Evolutionary conservation across 176 grass and related monocot species (phyloP).

Genomic region (Oryza coarctata): DNA sequence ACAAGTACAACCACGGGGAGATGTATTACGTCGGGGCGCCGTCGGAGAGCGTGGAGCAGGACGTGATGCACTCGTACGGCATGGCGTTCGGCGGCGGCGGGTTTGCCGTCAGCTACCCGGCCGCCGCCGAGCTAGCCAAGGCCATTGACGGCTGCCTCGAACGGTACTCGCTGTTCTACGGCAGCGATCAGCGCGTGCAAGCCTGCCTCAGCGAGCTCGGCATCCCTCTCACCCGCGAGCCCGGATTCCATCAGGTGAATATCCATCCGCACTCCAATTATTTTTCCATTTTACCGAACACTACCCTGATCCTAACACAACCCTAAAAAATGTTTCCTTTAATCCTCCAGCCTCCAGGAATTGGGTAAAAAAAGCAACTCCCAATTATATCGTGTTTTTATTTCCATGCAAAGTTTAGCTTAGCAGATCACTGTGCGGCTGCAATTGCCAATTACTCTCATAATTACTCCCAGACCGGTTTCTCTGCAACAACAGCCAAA

Average conservation of each 20-base stretch:
- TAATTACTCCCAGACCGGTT: neutral
- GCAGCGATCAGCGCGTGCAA: constrained; percentile 85
- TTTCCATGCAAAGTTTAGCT: constrained; percentile 1
- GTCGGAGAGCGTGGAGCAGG: constrained; percentile 96
- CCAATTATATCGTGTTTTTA: neutral
- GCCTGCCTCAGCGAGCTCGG: constrained; percentile 87
- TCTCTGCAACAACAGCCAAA: neutral
- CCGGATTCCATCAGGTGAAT: constrained; percentile 90
- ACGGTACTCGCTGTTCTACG: constrained; percentile 65
- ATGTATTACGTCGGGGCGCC: constrained; percentile 91
- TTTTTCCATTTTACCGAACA: neutral
- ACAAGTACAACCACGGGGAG: constrained; percentile 90
- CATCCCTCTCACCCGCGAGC: constrained; percentile 82
- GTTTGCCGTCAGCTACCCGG: constrained; percentile 84
- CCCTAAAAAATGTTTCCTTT: neutral
- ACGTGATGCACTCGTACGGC: constrained; percentile 84
- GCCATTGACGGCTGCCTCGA: constrained; percentile 77
- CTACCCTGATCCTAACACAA: neutral
- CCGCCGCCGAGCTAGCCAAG: constrained; percentile 57
- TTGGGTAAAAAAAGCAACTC: neutral
- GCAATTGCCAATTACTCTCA: neutral
- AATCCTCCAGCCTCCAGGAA: constrained; percentile 2
- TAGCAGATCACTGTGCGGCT: neutral
- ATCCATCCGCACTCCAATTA: neutral
- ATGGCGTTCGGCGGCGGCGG: constrained; percentile 95